A percentile compares a stretch with the other conserved stretches of the same genome.
phyloP scores from a whole-genome alignment of 108 stramenopile genomes.

The Parietichytrium sp. region DNA sequence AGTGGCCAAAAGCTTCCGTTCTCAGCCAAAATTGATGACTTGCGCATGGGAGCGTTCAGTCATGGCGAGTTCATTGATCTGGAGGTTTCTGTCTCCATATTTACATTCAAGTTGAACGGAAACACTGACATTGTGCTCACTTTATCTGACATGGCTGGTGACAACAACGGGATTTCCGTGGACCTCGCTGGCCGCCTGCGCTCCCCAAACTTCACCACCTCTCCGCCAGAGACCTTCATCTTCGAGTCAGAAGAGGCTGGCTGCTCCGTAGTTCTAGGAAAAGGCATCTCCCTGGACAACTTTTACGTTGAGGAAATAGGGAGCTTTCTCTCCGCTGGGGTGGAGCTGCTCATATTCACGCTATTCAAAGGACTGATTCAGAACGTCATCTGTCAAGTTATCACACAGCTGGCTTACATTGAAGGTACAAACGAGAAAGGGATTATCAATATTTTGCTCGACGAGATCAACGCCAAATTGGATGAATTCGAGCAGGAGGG shows the following conservation, averaged over 20 bases:
- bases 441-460: background rate
- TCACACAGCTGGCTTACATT: background rate
- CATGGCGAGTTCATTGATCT: too few species aligned
- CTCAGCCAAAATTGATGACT: too few species aligned
- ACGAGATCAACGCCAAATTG: background rate
- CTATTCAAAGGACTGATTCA: background rate
- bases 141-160: too few species aligned
- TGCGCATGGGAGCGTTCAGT: too few species aligned
- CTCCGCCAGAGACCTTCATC: background rate
- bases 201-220: background rate
- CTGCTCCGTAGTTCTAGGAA: background rate
- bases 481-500: background rate
- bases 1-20: too few species aligned
- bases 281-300: background rate
- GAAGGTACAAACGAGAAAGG: background rate
- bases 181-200: too few species aligned
- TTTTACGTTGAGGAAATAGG: background rate
- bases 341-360: background rate
- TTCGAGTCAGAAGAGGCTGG: background rate
- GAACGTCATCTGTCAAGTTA: background rate
- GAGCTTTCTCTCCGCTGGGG: background rate
- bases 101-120: too few species aligned
- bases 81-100: too few species aligned
- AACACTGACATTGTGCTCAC: too few species aligned
- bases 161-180: too few species aligned